phyloP scores from a whole-genome alignment of 2,329 filamentous ascomycete species.

The Anthostomella pinea region DNA sequence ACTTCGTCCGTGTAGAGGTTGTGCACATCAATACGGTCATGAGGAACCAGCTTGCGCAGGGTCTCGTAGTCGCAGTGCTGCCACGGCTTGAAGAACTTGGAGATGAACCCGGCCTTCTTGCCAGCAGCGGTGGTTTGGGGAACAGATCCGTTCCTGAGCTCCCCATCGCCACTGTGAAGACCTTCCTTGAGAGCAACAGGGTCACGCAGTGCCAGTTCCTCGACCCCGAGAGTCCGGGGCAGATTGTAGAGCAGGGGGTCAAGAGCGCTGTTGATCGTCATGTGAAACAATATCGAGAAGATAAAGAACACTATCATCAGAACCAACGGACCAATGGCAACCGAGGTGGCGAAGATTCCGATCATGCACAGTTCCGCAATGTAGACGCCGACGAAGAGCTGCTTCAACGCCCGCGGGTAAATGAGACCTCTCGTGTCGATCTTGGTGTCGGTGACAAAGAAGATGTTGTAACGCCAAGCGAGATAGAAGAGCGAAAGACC shows the following conservation, averaged over 20 bases:
- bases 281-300: constrained; percentile 73
- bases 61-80: constrained; percentile 69
- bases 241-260: constrained; percentile 75
- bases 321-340: constrained; percentile 65
- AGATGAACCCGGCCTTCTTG: constrained; percentile 56
- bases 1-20: constrained; percentile 60
- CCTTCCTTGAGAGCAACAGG: constrained; percentile 14
- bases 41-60: constrained; percentile 67
- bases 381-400: constrained; percentile 81
- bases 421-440: constrained; percentile 87
- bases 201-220: constrained; percentile 38
- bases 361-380: constrained; percentile 79
- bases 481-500: constrained; percentile 81
- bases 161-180: constrained; percentile 22
- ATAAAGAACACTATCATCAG: constrained; percentile 75
- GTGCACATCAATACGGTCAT: constrained; percentile 43
- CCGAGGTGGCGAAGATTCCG: constrained; percentile 73
- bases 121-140: constrained; percentile 22
- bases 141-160: constrained; percentile 16
- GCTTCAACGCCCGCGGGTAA: constrained; percentile 84
- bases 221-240: constrained; percentile 63
- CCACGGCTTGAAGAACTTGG: constrained; percentile 75
- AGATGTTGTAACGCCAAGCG: constrained; percentile 85
- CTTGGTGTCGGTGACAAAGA: constrained; percentile 78
- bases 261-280: constrained; percentile 70